Conservation (phyloP, 306 rosid genomes). For the Cicer chorassanicum region DNA sequence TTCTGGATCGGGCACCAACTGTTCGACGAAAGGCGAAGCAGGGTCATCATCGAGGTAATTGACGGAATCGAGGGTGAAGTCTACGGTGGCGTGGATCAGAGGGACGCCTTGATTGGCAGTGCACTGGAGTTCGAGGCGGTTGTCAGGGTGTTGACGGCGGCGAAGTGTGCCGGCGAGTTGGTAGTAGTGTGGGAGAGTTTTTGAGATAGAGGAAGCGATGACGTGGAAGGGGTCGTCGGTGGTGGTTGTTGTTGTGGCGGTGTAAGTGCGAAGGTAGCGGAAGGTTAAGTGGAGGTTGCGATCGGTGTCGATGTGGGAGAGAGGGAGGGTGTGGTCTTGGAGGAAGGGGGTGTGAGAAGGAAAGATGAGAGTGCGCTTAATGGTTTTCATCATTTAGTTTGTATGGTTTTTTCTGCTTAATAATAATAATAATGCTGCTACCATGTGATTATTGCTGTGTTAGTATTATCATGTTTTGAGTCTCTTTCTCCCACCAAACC, state of each 20-base stretch:
- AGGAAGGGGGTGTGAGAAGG: slow-evolving; percentile 64
- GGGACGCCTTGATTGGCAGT: slow-evolving; percentile 64
- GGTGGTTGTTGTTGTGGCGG: slow-evolving; percentile 29
- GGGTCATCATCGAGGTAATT: slow-evolving; percentile 66
- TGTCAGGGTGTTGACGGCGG: slow-evolving; percentile 26
- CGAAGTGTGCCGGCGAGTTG: slow-evolving; percentile 77
- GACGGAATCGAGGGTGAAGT: slow-evolving; percentile 61
- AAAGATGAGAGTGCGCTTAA: slow-evolving; percentile 46
- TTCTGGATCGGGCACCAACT: slow-evolving; percentile 67
- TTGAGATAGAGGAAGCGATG: slow-evolving; percentile 68
- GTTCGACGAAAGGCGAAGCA: slow-evolving; percentile 54
- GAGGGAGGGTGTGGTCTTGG: slow-evolving; percentile 63
- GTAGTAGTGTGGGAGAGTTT: slow-evolving; percentile 68
- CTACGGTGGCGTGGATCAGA: slow-evolving; percentile 56
- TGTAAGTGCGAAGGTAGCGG: slow-evolving; percentile 87
- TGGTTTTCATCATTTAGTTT: slow-evolving; percentile 45
- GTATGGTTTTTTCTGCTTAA: background rate
- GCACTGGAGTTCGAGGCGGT: slow-evolving; percentile 66
- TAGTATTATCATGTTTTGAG: background rate
- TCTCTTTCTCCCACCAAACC: slow-evolving; percentile 40
- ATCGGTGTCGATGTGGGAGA: slow-evolving; percentile 82
- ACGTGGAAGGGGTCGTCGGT: slow-evolving; percentile 53
- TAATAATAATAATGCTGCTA: background rate
- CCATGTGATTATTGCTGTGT: background rate
- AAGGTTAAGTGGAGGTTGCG: slow-evolving; percentile 70